Percentiles rank a stretch among this genome's conserved stretches.
phyloP scores from a whole-genome alignment of 2,329 filamentous ascomycete genomes.

The Venturia pyrina region DNA sequence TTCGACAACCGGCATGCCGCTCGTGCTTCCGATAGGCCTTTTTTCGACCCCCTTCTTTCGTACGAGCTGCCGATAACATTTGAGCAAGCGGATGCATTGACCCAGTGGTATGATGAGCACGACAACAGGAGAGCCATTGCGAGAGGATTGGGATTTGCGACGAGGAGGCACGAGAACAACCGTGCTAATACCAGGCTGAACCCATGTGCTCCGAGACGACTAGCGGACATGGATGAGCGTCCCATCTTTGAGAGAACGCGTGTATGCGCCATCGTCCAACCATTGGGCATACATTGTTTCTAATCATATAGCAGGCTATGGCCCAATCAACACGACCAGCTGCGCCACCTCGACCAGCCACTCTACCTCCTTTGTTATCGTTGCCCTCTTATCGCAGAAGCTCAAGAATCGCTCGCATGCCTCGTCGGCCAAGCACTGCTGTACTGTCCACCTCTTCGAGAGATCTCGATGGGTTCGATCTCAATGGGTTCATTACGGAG shows the following conservation, averaged over 20 bases:
- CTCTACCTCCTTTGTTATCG: too few species aligned
- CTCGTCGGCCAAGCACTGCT: background rate
- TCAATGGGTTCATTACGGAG: too few species aligned
- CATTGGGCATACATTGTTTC: background rate
- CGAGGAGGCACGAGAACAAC: background rate
- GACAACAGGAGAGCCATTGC: background rate
- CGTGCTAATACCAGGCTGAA: background rate
- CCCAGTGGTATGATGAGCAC: background rate
- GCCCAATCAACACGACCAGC: background rate
- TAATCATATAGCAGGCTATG: background rate
- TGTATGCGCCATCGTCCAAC: background rate
- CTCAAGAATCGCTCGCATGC: too few species aligned
- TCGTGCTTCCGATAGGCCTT: background rate
- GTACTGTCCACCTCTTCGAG: background rate
- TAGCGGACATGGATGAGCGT: background rate
- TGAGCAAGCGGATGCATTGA: background rate
- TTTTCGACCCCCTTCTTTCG: background rate
- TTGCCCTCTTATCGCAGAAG: too few species aligned
- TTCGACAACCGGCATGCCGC: background rate
- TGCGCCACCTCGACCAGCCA: background rate
- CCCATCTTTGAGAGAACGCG: background rate
- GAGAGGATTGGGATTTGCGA: background rate
- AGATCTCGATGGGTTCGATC: background rate
- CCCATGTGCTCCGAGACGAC: background rate
- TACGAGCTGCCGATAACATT: background rate